Conservation (phyloP, 164 flowering plant species). For the Chimonanthus salicifolius region DNA sequence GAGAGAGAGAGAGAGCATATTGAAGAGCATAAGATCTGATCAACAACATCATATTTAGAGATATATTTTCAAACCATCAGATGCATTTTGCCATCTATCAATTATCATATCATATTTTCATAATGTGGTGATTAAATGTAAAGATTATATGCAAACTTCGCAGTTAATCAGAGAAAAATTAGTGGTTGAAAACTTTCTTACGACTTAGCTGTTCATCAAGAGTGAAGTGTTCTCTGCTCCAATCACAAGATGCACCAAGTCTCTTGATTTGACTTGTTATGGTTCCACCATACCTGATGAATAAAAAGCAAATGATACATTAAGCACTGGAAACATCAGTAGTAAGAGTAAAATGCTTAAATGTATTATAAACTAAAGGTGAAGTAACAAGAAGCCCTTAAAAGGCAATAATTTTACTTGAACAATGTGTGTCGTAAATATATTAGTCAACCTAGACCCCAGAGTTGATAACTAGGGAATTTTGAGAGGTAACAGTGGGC, state of each 20-base stretch:
- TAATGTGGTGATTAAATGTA: neutral
- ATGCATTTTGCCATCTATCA: neutral
- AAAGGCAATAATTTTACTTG: neutral
- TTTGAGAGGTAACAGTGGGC: too few species aligned
- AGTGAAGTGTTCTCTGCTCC: conserved; percentile 88
- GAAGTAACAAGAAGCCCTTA: neutral
- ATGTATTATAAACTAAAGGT: neutral
- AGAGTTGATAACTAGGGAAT: too few species aligned
- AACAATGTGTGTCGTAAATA: neutral
- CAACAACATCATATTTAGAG: neutral
- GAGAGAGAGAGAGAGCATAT: too few species aligned
- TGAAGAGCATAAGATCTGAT: neutral
- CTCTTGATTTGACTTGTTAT: conserved; percentile 90
- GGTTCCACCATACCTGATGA: conserved; percentile 80
- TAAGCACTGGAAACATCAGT: neutral
- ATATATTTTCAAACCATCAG: neutral
- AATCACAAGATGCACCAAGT: conserved; percentile 98
- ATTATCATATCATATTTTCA: neutral
- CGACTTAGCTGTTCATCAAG: conserved; percentile 98
- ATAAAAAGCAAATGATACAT: conserved; percentile 1
- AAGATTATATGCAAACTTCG: neutral
- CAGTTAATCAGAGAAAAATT: conserved; percentile 4
- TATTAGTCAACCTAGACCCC: too few species aligned
- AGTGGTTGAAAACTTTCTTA: conserved; percentile 49
- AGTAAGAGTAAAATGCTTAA: neutral